Evolutionary conservation across 208 protist species (phyloP), one percentile per base, ranked within the genome.

Genomic region (Leishmania gerbilli): DNA sequence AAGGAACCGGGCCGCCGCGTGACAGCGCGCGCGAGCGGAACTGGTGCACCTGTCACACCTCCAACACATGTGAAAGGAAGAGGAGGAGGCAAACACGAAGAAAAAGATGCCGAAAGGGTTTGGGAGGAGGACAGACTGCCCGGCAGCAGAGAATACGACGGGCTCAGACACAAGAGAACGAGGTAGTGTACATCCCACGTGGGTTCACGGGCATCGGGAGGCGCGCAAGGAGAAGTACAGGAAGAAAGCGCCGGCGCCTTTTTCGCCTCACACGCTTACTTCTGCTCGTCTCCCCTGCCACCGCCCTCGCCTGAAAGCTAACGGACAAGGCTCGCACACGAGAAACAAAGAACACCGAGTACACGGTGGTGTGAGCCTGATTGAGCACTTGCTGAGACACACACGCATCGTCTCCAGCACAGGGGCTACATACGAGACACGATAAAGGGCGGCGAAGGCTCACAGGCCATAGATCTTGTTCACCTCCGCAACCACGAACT

Each of bases 391-490:
- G 40, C 21, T 31, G 67, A 1, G 24, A 51, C 17, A 72, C 45
- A 74, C 8, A 27, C 68, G 27, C 68, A 21, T 34, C 31, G 45
- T 21, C 40, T 19, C 24, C 40, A 27, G 51, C 8, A 64, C 6
- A 45, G 42, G 68, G 49, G 37, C 3, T 37, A 56, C 47, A 45
- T 31, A 13, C 42, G 24, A n/a, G 60, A 24, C 69, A 76, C 42
- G 21, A 53, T 24, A 76, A 79, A 56, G n/a, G 40, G 13, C 4
- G n/a, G 42, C 34, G 1, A 45, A 51, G n/a, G 11, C n/a, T 82
- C 75, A 81, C 24, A 96, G 80, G 40, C 91, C 95, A 65, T 98
- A 98, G 24, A 96, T 91, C 72, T 92, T 93, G 86, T 98, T 98
- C 53, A 96, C 88, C 67, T 98, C 95, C 13, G 84, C 93, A 3